Evolutionary conservation across 2,329 filamentous ascomycete genomes (phyloP).

Genomic region (Neonectria sp.): DNA sequence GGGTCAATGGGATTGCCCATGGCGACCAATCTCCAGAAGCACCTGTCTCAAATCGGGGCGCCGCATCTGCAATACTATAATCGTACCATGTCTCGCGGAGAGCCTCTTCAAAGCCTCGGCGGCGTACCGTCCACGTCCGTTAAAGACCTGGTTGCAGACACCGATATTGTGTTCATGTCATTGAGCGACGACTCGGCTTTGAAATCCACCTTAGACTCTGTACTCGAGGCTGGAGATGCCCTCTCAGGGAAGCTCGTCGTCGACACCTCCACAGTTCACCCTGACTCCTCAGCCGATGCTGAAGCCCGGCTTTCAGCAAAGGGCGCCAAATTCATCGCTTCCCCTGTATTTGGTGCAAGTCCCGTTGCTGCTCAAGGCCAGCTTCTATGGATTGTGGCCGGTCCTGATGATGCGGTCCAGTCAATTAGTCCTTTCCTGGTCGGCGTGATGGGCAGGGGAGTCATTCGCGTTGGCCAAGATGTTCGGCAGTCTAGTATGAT

Average conservation of each 20-base stretch:
- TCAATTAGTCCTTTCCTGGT: constrained; percentile 56
- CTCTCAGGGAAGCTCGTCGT: constrained; percentile 59
- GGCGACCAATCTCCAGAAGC: constrained; percentile 64
- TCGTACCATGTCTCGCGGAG: constrained; percentile 63
- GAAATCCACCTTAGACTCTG: constrained; percentile 49
- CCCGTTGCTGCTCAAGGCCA: constrained; percentile 62
- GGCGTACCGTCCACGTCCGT: constrained; percentile 43
- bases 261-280: constrained; percentile 67
- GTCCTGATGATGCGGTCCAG: constrained; percentile 53
- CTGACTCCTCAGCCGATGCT: constrained; percentile 55
- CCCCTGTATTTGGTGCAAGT: constrained; percentile 67
- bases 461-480: constrained; percentile 60
- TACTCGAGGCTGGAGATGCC: constrained; percentile 45
- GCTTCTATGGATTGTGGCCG: constrained; percentile 63
- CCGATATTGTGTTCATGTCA: constrained; percentile 57
- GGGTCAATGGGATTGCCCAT: constrained; percentile 68
- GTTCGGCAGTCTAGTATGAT: constrained; percentile 61
- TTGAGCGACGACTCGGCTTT: constrained; percentile 61
- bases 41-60: constrained; percentile 47
- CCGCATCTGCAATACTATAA: constrained; percentile 59
- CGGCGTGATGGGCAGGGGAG: constrained; percentile 58
- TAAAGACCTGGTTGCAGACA: constrained; percentile 46
- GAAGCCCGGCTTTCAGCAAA: constrained; percentile 46
- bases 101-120: constrained; percentile 47
- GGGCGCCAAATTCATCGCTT: constrained; percentile 58